Evolutionary conservation across 2,329 filamentous ascomycete species (phyloP).

Genomic region (Chaetomiaceae sp.): DNA sequence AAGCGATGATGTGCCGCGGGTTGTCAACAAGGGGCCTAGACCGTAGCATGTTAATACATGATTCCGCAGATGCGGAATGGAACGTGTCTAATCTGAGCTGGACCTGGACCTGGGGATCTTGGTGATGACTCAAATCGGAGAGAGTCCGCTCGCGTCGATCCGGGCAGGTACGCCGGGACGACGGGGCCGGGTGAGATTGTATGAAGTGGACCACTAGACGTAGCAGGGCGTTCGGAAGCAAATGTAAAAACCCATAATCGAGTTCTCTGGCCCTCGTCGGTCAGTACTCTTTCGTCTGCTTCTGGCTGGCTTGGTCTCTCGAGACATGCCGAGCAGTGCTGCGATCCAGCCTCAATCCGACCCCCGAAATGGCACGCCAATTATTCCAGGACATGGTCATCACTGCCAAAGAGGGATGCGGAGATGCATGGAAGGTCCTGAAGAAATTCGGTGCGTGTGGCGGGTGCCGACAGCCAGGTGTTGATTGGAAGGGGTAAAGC

Average conservation of each 20-base stretch:
- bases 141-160: background rate
- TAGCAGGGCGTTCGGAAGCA: slow-evolving; percentile 1
- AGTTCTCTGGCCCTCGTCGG: no score
- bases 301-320: slow-evolving; percentile 13
- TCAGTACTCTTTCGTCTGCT: slow-evolving; percentile 8
- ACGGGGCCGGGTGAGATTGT: slow-evolving; percentile 2
- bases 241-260: no score
- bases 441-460: slow-evolving; percentile 8
- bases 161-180: background rate
- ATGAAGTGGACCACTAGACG: background rate
- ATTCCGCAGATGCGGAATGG: slow-evolving; percentile 22
- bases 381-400: slow-evolving; percentile 4
- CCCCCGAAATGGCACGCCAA: slow-evolving; percentile 13
- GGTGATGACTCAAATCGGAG: slow-evolving; percentile 7
- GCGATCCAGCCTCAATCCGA: no score
- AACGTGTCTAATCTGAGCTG: slow-evolving; percentile 9
- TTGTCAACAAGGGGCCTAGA: background rate
- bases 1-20: background rate
- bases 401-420: slow-evolving; percentile 4
- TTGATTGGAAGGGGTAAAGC: slow-evolving; percentile 27
- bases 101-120: background rate
- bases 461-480: slow-evolving; percentile 1
- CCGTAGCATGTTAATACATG: background rate
- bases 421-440: slow-evolving; percentile 12
- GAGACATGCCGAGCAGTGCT: background rate